Evolutionary conservation across 2,329 filamentous ascomycete genomes (phyloP).

Genomic region (Elsinoe perseae): DNA sequence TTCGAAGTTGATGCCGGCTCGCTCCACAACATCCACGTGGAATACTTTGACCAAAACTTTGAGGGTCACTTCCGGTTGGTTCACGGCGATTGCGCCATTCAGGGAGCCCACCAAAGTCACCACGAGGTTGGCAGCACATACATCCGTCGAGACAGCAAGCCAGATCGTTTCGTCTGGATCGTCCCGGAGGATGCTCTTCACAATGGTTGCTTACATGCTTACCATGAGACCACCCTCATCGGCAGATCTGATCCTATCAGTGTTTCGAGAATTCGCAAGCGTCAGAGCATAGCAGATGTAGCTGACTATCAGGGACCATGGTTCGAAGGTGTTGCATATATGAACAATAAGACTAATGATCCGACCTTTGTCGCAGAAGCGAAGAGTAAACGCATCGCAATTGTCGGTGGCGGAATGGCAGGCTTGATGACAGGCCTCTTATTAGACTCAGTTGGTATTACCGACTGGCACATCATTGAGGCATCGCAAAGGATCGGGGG

Average conservation of each 20-base stretch:
- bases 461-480: conserved; percentile 56
- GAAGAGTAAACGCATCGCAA: conserved; percentile 54
- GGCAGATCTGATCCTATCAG: conserved; percentile 37
- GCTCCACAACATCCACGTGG: conserved; percentile 45
- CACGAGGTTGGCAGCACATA: conserved; percentile 38
- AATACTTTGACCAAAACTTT: conserved; percentile 33
- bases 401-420: conserved; percentile 58
- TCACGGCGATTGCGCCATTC: conserved; percentile 40
- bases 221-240: conserved; percentile 33
- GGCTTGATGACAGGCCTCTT: conserved; percentile 54
- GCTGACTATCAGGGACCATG: conserved; percentile 52
- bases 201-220: conserved; percentile 40
- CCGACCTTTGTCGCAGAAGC: conserved; percentile 46
- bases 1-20: conserved; percentile 22
- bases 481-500: conserved; percentile 54
- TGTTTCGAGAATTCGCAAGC: conserved; percentile 25
- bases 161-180: conserved; percentile 43
- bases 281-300: conserved; percentile 33
- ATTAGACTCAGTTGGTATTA: conserved; percentile 48
- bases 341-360: conserved; percentile 48
- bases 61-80: conserved; percentile 40
- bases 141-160: conserved; percentile 27
- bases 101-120: conserved; percentile 31
- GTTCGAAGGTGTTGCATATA: conserved; percentile 57
- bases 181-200: conserved; percentile 34